These are phyloP conservation scores for Myxozyma geophila DNA, from an alignment of 805 yeast species.

Conservation along the genomic window DNA sequence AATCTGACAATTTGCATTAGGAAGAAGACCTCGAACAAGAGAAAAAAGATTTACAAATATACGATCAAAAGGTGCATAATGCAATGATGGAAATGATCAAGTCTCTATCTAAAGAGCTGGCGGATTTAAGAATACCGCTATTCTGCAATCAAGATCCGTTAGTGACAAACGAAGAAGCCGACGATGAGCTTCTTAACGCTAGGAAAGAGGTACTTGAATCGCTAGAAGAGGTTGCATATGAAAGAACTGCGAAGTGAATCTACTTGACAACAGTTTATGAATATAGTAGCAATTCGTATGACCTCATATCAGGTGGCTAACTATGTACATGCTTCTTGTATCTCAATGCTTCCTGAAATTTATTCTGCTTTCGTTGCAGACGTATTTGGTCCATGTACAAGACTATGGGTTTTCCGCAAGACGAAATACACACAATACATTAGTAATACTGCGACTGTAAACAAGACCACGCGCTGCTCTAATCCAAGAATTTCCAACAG, in stretches of 20 bases:
- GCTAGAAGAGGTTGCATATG: constrained; percentile 3
- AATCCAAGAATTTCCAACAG: constrained; percentile 14
- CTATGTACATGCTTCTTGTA: neutral
- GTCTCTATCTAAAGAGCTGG: constrained; percentile 27
- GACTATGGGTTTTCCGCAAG: constrained; percentile 14
- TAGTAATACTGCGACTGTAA: constrained; percentile 16
- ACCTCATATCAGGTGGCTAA: too few species aligned
- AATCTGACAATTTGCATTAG: constrained; percentile 2
- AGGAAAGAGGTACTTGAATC: constrained; percentile 10
- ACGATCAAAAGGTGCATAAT: constrained; percentile 29
- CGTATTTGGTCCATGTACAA: neutral
- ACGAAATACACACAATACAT: constrained; percentile 4
- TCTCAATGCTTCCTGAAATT: neutral
- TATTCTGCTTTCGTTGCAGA: too few species aligned
- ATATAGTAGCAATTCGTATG: too few species aligned
- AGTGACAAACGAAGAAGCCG: neutral
- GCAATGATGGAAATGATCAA: constrained; percentile 24
- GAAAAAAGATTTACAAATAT: constrained; percentile 13
- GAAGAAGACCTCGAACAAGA: constrained; percentile 18
- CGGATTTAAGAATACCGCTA: constrained; percentile 24
- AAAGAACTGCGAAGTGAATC: neutral
- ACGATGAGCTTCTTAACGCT: neutral
- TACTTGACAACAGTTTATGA: too few species aligned
- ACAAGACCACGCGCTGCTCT: constrained; percentile 19
- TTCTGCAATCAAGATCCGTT: constrained; percentile 12